These are phyloP conservation scores for Suillus bovinus DNA, from an alignment of 768 basidiomycete genomes.

Conservation along the genomic window DNA sequence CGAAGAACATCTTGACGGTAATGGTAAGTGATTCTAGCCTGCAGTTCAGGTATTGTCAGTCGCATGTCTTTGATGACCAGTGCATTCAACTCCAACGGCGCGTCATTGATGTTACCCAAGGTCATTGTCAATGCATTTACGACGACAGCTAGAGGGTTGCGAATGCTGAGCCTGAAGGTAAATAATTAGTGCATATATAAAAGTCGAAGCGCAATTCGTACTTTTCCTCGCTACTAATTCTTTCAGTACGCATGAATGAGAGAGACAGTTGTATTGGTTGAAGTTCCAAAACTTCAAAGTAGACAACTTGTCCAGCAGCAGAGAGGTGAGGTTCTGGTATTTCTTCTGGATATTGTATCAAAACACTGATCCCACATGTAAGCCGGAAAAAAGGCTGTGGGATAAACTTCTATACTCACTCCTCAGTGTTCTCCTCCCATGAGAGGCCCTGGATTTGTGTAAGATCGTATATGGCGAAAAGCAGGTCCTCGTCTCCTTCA, in stretches of 20 bases:
- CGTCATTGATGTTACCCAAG: slow-evolving; percentile 94
- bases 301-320: slow-evolving; percentile 75
- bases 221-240: slow-evolving; percentile 93
- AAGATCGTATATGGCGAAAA: slow-evolving; percentile 91
- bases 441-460: slow-evolving; percentile 88
- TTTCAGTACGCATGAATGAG: slow-evolving; percentile 97
- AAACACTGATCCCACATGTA: slow-evolving; percentile 44
- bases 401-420: slow-evolving; percentile 49
- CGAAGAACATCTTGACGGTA: slow-evolving; percentile 92
- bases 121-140: slow-evolving; percentile 97
- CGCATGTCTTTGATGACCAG: slow-evolving; percentile 94
- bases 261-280: slow-evolving; percentile 91
- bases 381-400: background rate
- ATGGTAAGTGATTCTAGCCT: slow-evolving; percentile 83
- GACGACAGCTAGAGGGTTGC: slow-evolving; percentile 91
- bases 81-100: slow-evolving; percentile 91
- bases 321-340: slow-evolving; percentile 72
- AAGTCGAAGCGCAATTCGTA: slow-evolving; percentile 37
- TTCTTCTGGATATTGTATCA: slow-evolving; percentile 68
- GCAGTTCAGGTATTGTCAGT: slow-evolving; percentile 79
- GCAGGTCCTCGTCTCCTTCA: slow-evolving; percentile 95
- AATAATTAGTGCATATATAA: slow-evolving; percentile 10
- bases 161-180: slow-evolving; percentile 59
- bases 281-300: slow-evolving; percentile 93
- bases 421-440: slow-evolving; percentile 77